phyloP scores from a whole-genome alignment of 306 rosid species.

The Fagus crenata region DNA sequence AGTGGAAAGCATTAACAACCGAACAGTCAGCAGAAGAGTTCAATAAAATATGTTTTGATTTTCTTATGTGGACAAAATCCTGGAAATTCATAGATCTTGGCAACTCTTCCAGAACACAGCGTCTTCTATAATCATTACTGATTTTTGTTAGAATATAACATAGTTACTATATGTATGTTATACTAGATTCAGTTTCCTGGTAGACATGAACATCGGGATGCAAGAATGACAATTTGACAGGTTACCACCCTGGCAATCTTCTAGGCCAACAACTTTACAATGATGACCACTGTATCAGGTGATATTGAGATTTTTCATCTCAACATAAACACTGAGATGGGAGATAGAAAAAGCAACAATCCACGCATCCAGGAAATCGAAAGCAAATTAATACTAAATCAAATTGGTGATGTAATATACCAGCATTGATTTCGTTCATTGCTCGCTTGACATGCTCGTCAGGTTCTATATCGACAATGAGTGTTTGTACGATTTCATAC shows the following conservation, averaged over 20 bases:
- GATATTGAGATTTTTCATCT: background rate
- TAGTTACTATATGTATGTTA: slow-evolving; percentile 2
- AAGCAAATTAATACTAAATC: slow-evolving; percentile 10
- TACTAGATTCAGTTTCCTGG: slow-evolving; percentile 2
- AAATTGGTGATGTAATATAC: slow-evolving; percentile 38
- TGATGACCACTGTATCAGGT: background rate
- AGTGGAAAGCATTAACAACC: background rate
- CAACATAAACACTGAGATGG: background rate
- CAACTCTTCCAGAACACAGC: background rate
- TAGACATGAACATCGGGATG: background rate
- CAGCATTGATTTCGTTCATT: slow-evolving; percentile 97
- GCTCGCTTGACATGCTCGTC: slow-evolving; percentile 90
- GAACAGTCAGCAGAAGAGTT: background rate
- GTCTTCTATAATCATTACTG: background rate
- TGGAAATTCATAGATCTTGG: background rate
- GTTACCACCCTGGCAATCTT: background rate
- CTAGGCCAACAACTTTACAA: background rate
- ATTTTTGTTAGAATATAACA: background rate
- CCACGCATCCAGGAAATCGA: background rate
- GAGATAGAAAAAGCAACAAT: background rate
- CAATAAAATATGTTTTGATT: background rate
- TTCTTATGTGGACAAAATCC: background rate
- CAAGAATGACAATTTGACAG: background rate
- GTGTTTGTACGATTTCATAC: slow-evolving; percentile 88
- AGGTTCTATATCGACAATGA: slow-evolving; percentile 86